Base-by-base conservation (phyloP, 2,329 filamentous ascomycete species). In the Fusarium miscanthi region DNA sequence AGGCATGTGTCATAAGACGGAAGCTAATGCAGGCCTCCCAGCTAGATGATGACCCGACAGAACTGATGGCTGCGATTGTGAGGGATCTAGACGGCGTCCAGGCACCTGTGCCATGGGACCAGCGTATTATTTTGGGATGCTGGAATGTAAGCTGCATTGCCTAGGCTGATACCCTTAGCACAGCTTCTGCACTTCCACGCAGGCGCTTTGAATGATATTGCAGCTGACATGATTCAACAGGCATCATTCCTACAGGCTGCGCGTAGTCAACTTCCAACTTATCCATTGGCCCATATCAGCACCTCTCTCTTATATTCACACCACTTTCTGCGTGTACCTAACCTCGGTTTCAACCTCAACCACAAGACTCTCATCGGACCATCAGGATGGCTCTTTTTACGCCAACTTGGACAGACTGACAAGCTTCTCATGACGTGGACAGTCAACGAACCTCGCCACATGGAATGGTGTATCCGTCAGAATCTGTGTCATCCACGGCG, bases 391-490 rank as follows among this genome's bases (percentile, higher is more conserved):
- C 82, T 84, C 16, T 96, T 98, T 82, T 81, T 94, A 21, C 84
- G 85, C 17, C 87, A 91, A 60, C 88, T 89, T 31, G 86, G 72
- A 16, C 64, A 66, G 27, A 62, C 68, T 30, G 72, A 87, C 67
- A 87, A 92, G 27, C 87, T 88, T 8, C 84, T 98, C 8, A 91
- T 92, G 76, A 88, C 90, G 1, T 98, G 95, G 95, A 98, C 95
- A 0, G 93, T 97, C 56, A 97, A 98, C 79, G 88, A 92, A 19
- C 87, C 89, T 70, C 85, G 86, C 54, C 88, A 90, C 82, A 98
- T 98, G 95, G 87, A 90, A 75, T 97, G 94, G 94, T 88, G 90
- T 71, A 89, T 97, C 38, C 74, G 76, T 8, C 77, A 78, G 68
- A 81, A 82, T 53, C 66, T 75, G 23, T 69, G 62, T 16, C 81